These are phyloP conservation scores for Populus tomentosa DNA, from an alignment of 441 rosid species.

Conservation along the genomic window DNA sequence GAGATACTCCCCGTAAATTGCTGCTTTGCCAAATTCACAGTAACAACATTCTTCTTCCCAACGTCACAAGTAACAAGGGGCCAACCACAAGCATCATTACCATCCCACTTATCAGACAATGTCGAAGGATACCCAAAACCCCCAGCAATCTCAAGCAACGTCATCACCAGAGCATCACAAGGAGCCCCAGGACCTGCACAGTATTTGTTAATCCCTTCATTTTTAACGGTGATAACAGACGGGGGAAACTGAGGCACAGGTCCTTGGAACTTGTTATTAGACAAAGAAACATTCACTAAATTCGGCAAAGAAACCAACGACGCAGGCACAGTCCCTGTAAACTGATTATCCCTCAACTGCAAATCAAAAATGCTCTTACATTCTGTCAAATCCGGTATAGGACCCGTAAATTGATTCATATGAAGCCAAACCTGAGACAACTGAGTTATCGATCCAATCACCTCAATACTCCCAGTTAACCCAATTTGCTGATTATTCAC, in stretches of 20 bases:
- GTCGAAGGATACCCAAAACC: conserved; percentile 2
- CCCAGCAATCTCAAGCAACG: neutral
- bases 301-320: conserved; percentile 33
- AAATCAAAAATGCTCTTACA: conserved; percentile 42
- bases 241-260: conserved; percentile 37
- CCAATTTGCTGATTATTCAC: conserved; percentile 53
- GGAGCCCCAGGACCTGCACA: conserved; percentile 2
- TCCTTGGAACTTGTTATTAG: conserved; percentile 65
- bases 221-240: neutral
- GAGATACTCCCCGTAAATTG: conserved; percentile 43
- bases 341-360: conserved; percentile 53
- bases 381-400: conserved; percentile 60
- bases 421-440: conserved; percentile 61
- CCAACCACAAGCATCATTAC: conserved; percentile 11
- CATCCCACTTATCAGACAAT: neutral
- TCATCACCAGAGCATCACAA: conserved; percentile 13
- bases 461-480: conserved; percentile 49
- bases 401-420: conserved; percentile 52
- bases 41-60: neutral
- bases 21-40: conserved; percentile 15
- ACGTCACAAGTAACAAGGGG: neutral
- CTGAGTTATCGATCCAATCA: conserved; percentile 48
- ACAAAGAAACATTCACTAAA: conserved; percentile 41
- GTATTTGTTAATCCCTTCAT: neutral
- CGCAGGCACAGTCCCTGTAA: conserved; percentile 52